phyloP scores from a whole-genome alignment of 2,329 filamentous ascomycete genomes.

The Trichoderma citrinoviride region DNA sequence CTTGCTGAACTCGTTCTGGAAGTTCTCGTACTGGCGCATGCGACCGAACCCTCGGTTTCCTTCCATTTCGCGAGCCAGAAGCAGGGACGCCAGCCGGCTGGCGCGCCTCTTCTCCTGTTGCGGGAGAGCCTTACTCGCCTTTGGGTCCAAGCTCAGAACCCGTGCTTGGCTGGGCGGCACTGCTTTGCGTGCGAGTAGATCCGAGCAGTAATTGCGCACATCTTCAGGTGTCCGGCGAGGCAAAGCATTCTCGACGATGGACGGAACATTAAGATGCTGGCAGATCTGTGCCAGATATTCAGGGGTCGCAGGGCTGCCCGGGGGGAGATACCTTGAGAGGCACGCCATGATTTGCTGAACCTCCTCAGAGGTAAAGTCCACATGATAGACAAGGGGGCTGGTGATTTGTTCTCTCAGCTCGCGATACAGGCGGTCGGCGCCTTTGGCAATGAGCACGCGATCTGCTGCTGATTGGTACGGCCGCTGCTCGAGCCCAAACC shows the following conservation, averaged over 20 bases:
- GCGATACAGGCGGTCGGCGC: slow-evolving; percentile 23
- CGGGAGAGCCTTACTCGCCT: not conserved
- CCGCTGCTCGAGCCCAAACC: slow-evolving; percentile 22
- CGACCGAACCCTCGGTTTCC: slow-evolving; percentile 45
- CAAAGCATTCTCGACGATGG: slow-evolving; percentile 27
- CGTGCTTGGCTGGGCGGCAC: slow-evolving; percentile 19
- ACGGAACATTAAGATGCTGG: slow-evolving; percentile 27
- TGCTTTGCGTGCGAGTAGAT: slow-evolving; percentile 30
- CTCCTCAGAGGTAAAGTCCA: slow-evolving; percentile 46
- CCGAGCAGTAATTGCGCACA: slow-evolving; percentile 34
- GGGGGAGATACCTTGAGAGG: slow-evolving; percentile 25
- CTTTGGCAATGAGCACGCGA: slow-evolving; percentile 31
- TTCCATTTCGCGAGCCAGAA: slow-evolving; percentile 49
- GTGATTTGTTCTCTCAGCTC: not conserved
- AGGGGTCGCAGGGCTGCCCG: slow-evolving; percentile 22
- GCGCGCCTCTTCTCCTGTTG: slow-evolving; percentile 22
- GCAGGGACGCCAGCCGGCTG: slow-evolving; percentile 39
- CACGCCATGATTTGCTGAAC: slow-evolving; percentile 30
- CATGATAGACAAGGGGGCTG: slow-evolving; percentile 38
- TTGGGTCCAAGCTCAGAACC: slow-evolving; percentile 31
- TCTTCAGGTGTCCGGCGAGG: slow-evolving; percentile 30
- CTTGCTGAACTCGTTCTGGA: slow-evolving; percentile 45
- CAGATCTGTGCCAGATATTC: slow-evolving; percentile 27
- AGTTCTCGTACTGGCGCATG: slow-evolving; percentile 43
- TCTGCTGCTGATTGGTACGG: slow-evolving; percentile 31